A percentile compares a stretch with the other conserved stretches of the same genome.
phyloP scores from a whole-genome alignment of 1,139 yeast genomes.

The Pneumocystis sp. region DNA sequence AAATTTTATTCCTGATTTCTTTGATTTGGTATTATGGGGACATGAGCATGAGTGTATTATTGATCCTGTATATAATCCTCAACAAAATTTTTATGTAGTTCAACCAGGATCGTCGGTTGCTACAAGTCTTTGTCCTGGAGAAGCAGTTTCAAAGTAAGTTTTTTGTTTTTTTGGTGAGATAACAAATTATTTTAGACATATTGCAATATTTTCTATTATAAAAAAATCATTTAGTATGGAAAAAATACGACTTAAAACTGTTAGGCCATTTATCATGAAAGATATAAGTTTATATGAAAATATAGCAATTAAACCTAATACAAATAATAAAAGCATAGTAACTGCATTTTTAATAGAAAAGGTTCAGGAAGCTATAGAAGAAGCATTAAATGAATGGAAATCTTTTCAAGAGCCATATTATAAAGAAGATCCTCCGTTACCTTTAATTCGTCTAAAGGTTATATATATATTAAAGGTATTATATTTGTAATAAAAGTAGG shows the following conservation, averaged over 20 bases:
- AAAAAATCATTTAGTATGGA: slow-evolving; percentile 48
- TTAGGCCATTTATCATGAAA: slow-evolving; percentile 68
- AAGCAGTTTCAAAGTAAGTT: slow-evolving; percentile 45
- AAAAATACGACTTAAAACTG: slow-evolving; percentile 52
- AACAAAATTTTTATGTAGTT: slow-evolving; percentile 58
- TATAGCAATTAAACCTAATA: slow-evolving; percentile 44
- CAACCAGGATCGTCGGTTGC: slow-evolving; percentile 95
- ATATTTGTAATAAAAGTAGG: slow-evolving; percentile 2
- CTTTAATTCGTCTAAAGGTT: slow-evolving; percentile 60
- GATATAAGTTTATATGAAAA: slow-evolving; percentile 44
- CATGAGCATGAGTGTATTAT: slow-evolving; percentile 94
- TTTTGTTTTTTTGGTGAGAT: neutral
- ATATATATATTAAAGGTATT: neutral
- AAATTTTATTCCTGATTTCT: slow-evolving; percentile 59
- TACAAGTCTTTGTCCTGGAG: slow-evolving; percentile 79
- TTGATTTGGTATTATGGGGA: slow-evolving; percentile 86
- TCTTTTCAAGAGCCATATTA: slow-evolving; percentile 21
- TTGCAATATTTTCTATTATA: slow-evolving; percentile 51
- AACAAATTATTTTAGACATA: slow-evolving; percentile 23
- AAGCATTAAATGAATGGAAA: slow-evolving; percentile 42
- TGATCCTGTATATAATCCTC: slow-evolving; percentile 48
- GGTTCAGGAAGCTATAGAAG: slow-evolving; percentile 51
- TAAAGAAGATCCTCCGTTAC: slow-evolving; percentile 38
- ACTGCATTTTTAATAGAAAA: slow-evolving; percentile 37
- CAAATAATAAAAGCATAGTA: slow-evolving; percentile 49